Conservation (phyloP, 495 filamentous ascomycete genomes). For the Hypoxylon trugodes region DNA sequence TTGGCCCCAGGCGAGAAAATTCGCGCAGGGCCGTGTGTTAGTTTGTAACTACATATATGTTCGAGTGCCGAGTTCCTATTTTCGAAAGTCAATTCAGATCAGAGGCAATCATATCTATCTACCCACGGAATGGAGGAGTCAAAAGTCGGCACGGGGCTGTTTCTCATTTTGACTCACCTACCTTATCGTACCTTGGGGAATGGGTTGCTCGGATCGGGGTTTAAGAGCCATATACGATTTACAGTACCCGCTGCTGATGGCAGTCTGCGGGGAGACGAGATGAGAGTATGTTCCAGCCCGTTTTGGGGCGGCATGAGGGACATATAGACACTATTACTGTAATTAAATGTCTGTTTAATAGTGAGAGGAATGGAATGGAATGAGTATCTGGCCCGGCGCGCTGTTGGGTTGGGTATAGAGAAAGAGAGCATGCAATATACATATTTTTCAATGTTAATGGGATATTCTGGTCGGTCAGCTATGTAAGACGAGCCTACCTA, state of each 20-base stretch:
- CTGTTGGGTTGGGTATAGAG: constrained; percentile 10
- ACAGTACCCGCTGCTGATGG: constrained; percentile 8
- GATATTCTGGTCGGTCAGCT: too few relatives aligned
- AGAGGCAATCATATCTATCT: constrained; percentile 3
- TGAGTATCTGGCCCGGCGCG: background rate
- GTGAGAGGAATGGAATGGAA: constrained; percentile 17
- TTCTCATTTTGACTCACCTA: background rate
- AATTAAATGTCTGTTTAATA: constrained; percentile 21
- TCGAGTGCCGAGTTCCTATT: constrained; percentile 9
- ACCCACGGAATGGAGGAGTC: constrained; percentile 1
- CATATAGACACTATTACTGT: constrained; percentile 21
- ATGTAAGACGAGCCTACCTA: too few relatives aligned
- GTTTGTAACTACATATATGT: constrained; percentile 4
- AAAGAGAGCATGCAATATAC: constrained; percentile 22
- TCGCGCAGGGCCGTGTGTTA: constrained; percentile 1
- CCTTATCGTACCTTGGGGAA: background rate
- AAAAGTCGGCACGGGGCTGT: constrained; percentile 1
- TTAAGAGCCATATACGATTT: constrained; percentile 3
- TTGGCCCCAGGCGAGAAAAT: background rate
- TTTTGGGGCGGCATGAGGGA: background rate
- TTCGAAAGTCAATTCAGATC: constrained; percentile 11
- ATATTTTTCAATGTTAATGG: background rate
- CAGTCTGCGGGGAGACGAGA: constrained; percentile 8
- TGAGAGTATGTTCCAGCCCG: background rate
- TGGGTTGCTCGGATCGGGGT: background rate